Evolutionary conservation across 163 green algal species (phyloP).

Genomic region (Picocystis sp.): DNA sequence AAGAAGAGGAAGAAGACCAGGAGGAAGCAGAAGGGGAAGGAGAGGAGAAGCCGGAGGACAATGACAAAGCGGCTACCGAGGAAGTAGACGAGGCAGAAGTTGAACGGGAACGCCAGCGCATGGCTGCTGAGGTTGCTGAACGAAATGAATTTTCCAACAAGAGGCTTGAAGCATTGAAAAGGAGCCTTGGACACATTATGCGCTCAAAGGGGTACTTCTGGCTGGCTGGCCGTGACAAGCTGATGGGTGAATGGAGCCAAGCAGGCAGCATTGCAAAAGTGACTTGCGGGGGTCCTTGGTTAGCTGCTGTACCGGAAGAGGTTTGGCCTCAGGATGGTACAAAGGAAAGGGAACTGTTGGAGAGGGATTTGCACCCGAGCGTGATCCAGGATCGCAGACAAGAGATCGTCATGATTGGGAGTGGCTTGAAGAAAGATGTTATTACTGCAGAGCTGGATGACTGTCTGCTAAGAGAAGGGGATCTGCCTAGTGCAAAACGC

Average conservation of each 20-base stretch:
- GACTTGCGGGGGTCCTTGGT: slow-evolving; percentile 16
- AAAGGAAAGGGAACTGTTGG: slow-evolving; percentile 8
- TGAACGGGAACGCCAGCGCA: too few relatives aligned
- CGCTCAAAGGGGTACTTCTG: slow-evolving; percentile 25
- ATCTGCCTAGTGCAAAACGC: too few relatives aligned
- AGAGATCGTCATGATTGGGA: slow-evolving; percentile 11
- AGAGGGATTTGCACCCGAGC: slow-evolving; percentile 6
- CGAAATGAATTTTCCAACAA: not conserved
- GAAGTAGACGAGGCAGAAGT: too few relatives aligned
- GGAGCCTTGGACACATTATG: slow-evolving; percentile 8
- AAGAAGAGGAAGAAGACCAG: slow-evolving; percentile 2
- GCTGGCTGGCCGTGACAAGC: slow-evolving; percentile 22
- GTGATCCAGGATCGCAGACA: slow-evolving; percentile 11
- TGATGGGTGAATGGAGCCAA: slow-evolving; percentile 46
- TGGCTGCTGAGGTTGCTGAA: too few relatives aligned
- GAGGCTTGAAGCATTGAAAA: slow-evolving; percentile 2
- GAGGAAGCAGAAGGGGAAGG: not conserved
- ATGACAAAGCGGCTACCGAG: too few relatives aligned
- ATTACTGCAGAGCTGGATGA: too few relatives aligned
- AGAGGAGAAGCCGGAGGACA: not conserved
- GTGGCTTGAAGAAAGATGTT: too few relatives aligned
- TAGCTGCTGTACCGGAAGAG: slow-evolving; percentile 25
- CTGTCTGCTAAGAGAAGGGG: too few relatives aligned
- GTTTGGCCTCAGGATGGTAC: slow-evolving; percentile 17
- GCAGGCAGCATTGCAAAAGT: slow-evolving; percentile 23